Base-by-base conservation (phyloP, 306 rosid genomes). In the Quercus cerris region DNA sequence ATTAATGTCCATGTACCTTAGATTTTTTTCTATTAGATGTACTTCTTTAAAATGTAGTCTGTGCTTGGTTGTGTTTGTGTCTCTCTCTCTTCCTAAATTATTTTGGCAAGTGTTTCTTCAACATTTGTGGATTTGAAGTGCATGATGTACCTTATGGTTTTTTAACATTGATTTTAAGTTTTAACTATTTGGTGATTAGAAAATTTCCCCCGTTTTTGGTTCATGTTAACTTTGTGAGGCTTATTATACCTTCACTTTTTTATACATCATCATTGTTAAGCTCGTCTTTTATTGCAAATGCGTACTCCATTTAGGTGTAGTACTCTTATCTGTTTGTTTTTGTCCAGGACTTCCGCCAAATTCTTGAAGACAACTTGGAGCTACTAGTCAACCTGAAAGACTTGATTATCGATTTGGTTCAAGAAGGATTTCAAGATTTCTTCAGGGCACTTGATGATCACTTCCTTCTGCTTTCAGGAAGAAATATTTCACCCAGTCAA, bases 371-470 rank as follows among this genome's bases (percentile, higher is more conserved):
- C 11, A 79, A 85, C 57, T 88, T 90, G 7, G 92, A 84, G 77
- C 85, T 93, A 70, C 77, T 93, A 19, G 88, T 85, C 76, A 86
- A 86, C 74, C 85, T 90, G 79, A 89, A 86, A 80, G 90, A 87
- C 83, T 82, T 77, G 67, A 89, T 89, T 67, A 76, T 85, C 78
- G 92, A 93, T 84, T 91, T 89, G 93, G 98, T 93, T 82, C 95
- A 93, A 89, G 99, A 91, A 89, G 99, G 96, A 81, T 90, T 93
- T 87, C 99, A 93, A 81, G 86, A 86, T 56, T 95, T 95, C 80
- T 94, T 95, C 75, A 74, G 82, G 87, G 86, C 86, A 71, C 94
- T 95, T 84, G 94, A 93, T 78, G 88, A 85, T 75, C 91, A 76
- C 68, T 91, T 95, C 85, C 77, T 80, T 77, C 82, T 78, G 78